Base-by-base conservation (phyloP, 2,329 filamentous ascomycete genomes). In the Penicillium sp. region DNA sequence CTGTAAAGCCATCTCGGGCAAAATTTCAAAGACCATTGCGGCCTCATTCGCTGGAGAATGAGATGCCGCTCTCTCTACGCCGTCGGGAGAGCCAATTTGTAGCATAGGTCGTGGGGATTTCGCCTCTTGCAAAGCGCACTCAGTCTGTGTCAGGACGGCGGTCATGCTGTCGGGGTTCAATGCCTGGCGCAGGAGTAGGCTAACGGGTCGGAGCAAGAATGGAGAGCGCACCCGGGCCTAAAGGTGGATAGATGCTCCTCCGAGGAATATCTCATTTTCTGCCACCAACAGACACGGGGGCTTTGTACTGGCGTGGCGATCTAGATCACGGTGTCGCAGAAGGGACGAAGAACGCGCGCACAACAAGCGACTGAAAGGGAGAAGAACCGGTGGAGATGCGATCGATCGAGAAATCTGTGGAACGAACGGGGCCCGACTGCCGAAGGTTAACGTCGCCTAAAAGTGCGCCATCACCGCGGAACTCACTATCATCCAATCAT, bases 1-100 rank as follows among this genome's bases (percentile, higher is more conserved):
- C 61, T 85, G 86, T 61, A 97, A 78, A 4, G 90, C 90, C 2
- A 82, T 82, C 42, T 84, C 75, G 3, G 89, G 82, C 1, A 82
- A 73, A 49, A 96, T 77, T 42, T 79, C 79, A 69, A 86, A 87
- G 51, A 95, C 55, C 31, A 56, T 51, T 11, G 49, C 42, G 14
- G 49, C 43, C 6, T 27, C 40, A 24, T 48, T 39, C 3, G 31
- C 28, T 4, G 31, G 42, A 40, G 39, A 38, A 31, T 44, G 14
- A 39, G 32, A 23, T 39, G 23, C 36, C 24, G 18, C n/a, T 18
- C 44, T 29, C 22, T 44, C 28, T 31, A n/a, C 39, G 29, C 38
- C 31, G 23, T 29, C 34, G 3, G 47, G 29, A 10, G 43, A 52
- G 44, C 42, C 58, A 7, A 57, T 42, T 32, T 56, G 56, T 35